phyloP scores from a whole-genome alignment of 2,329 filamentous ascomycete genomes.

The Laburnicola sp. region DNA sequence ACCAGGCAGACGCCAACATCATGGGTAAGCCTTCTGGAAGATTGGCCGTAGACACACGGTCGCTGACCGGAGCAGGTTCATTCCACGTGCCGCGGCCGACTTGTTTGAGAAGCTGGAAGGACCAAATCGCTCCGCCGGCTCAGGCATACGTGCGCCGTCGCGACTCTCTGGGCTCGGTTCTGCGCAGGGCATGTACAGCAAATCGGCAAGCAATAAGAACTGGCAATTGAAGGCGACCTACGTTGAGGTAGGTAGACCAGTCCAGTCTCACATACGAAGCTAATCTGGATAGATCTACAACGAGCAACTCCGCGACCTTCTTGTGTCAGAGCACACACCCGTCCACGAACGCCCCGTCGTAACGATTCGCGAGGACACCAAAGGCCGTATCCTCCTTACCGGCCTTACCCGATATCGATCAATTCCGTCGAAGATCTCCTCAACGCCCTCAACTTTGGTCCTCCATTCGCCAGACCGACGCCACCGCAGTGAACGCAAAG shows the following conservation, averaged over 20 bases:
- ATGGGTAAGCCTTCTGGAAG: slow-evolving; percentile 67
- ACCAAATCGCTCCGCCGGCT: slow-evolving; percentile 65
- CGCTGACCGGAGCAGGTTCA: slow-evolving; percentile 51
- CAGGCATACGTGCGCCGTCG: slow-evolving; percentile 77
- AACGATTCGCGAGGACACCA: slow-evolving; percentile 91
- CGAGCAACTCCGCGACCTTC: slow-evolving; percentile 87
- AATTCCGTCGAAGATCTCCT: slow-evolving; percentile 91
- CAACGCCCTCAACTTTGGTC: slow-evolving; percentile 87
- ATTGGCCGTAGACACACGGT: too few species aligned
- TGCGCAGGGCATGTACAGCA: slow-evolving; percentile 49
- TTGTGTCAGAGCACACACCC: slow-evolving; percentile 75
- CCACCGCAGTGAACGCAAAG: slow-evolving; percentile 95
- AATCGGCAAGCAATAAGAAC: slow-evolving; percentile 64
- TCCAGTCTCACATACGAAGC: neutral
- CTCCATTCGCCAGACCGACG: slow-evolving; percentile 91
- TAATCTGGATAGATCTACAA: slow-evolving; percentile 78
- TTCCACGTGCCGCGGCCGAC: slow-evolving; percentile 82
- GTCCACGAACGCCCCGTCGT: slow-evolving; percentile 73
- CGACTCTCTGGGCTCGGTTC: slow-evolving; percentile 68
- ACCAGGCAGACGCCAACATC: slow-evolving; percentile 69
- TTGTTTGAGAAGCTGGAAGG: slow-evolving; percentile 87
- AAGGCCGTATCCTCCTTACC: slow-evolving; percentile 91
- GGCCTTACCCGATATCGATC: slow-evolving; percentile 82
- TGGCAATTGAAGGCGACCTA: slow-evolving; percentile 96
- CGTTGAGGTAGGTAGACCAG: slow-evolving; percentile 60